Conservation (phyloP, 345 rosid genomes). For the Eucalyptus cloeziana region DNA sequence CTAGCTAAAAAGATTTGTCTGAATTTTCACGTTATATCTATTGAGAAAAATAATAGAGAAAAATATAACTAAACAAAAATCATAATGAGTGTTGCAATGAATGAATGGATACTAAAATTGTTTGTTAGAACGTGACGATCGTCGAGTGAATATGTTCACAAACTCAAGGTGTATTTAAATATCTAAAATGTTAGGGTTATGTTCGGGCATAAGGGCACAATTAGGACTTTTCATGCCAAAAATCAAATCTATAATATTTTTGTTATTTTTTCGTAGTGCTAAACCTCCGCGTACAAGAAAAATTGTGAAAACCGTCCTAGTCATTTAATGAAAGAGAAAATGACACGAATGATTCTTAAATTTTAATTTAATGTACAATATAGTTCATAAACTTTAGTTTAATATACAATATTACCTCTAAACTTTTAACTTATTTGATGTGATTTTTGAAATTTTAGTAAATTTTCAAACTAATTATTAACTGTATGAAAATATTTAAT, state of each 20-base stretch:
- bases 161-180: not conserved
- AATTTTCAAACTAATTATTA: too few species aligned
- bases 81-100: not conserved
- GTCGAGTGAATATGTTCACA: not conserved
- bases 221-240: not conserved
- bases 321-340: too few species aligned
- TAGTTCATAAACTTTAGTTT: too few species aligned
- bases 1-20: too few species aligned
- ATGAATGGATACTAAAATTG: not conserved
- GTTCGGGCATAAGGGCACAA: not conserved
- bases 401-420: too few species aligned
- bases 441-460: too few species aligned
- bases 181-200: not conserved
- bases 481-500: too few species aligned
- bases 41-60: not conserved
- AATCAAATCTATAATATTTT: not conserved
- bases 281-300: fast-evolving
- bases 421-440: too few species aligned
- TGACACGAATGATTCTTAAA: too few species aligned
- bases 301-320: too few species aligned
- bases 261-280: not conserved
- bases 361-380: too few species aligned
- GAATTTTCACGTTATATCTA: not conserved
- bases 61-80: not conserved
- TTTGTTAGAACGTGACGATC: fast-evolving